A percentile compares a stretch with the other conserved stretches of the same genome.
Conservation (phyloP, 129 eudicot species). For the Escallonia rubra region DNA sequence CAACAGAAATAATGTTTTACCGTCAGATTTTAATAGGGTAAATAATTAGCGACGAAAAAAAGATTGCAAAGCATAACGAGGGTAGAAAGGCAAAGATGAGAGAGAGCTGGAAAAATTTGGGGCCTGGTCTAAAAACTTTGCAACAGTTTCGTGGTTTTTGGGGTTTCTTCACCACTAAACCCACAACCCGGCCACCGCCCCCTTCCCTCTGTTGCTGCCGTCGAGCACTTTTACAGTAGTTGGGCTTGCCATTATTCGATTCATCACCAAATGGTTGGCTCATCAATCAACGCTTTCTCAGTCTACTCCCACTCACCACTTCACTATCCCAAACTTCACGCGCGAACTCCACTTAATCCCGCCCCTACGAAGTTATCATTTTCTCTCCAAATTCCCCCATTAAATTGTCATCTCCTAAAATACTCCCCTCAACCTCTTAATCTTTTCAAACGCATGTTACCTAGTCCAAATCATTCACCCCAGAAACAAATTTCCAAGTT, state of each 20-base stretch:
- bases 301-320: conserved; percentile 17
- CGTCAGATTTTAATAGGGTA: no score
- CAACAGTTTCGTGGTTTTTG: not conserved
- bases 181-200: not conserved
- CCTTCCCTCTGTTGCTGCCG: not conserved
- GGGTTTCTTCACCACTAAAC: conserved; percentile 1
- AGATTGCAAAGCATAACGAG: no score
- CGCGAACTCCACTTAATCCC: not conserved
- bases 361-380: conserved; percentile 6
- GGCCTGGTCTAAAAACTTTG: not conserved
- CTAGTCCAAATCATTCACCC: conserved; percentile 31
- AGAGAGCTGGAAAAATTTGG: no score
- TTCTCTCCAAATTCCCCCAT: not conserved
- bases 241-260: not conserved
- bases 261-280: conserved; percentile 8
- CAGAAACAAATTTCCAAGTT: conserved; percentile 25
- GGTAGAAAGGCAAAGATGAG: no score
- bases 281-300: conserved; percentile 26
- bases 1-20: no score
- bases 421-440: conserved; percentile 17
- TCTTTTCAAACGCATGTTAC: not conserved
- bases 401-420: conserved; percentile 6
- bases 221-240: not conserved
- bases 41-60: no score
- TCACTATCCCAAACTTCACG: conserved; percentile 21